Conservation (phyloP, 2,329 filamentous ascomycete species). For the Sporothrix euskadiensis region DNA sequence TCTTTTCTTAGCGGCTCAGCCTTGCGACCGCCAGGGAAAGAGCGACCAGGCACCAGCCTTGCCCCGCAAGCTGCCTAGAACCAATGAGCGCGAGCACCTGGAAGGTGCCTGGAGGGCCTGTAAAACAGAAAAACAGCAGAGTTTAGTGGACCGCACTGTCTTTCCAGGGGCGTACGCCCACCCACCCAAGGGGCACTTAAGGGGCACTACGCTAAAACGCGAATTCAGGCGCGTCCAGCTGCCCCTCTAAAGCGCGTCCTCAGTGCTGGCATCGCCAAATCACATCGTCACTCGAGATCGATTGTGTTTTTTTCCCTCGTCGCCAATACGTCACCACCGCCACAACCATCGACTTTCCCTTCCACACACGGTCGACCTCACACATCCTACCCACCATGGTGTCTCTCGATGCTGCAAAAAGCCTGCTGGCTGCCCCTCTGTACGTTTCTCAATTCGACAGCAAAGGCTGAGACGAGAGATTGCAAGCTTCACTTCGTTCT, state of each 20-base stretch:
- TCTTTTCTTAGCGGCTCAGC: constrained; percentile 14
- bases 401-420: constrained; percentile 46
- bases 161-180: neutral
- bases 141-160: neutral
- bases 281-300: neutral
- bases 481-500: neutral
- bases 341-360: neutral
- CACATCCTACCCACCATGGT: constrained; percentile 42
- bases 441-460: constrained; percentile 39
- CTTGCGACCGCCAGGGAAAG: constrained; percentile 23
- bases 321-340: neutral
- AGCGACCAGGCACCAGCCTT: constrained; percentile 27
- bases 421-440: constrained; percentile 53
- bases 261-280: neutral
- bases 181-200: neutral
- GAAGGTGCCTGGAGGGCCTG: neutral
- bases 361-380: neutral
- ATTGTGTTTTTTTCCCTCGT: neutral
- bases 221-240: constrained; percentile 19
- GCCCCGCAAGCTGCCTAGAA: constrained; percentile 25
- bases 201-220: constrained; percentile 18
- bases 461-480: neutral
- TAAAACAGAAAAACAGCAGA: neutral
- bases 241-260: constrained; percentile 22
- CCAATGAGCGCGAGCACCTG: constrained; percentile 17